Conservation (phyloP, 148 eudicot genomes). For the Fagopyrum tataricum region DNA sequence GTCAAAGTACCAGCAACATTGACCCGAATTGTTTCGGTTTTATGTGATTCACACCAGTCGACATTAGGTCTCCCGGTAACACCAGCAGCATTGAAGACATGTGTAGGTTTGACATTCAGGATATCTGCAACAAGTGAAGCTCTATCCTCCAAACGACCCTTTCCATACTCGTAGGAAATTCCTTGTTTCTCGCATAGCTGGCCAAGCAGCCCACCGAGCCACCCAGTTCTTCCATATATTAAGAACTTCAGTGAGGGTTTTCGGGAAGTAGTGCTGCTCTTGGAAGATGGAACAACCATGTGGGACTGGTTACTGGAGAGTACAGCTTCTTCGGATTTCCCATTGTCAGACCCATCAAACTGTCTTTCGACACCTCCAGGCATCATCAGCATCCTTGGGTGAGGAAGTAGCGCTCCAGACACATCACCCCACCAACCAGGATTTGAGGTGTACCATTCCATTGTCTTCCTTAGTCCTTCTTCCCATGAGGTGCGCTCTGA, state of each 20-base stretch:
- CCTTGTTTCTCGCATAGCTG: conserved; percentile 53
- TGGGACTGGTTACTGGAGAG: conserved; percentile 17
- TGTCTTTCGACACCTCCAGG: conserved; percentile 36
- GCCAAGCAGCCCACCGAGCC: conserved; percentile 60
- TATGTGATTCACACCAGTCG: conserved; percentile 68
- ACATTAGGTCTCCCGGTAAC: conserved; percentile 70
- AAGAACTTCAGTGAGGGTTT: conserved; percentile 40
- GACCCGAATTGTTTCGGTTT: conserved; percentile 55
- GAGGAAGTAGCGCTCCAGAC: conserved; percentile 44
- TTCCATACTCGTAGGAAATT: conserved; percentile 43
- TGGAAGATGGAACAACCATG: conserved; percentile 26
- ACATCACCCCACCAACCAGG: conserved; percentile 73
- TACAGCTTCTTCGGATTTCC: conserved; percentile 13
- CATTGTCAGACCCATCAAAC: conserved; percentile 28
- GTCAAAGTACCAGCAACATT: conserved; percentile 56
- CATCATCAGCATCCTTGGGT: conserved; percentile 51
- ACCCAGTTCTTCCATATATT: conserved; percentile 56
- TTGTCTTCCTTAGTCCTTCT: conserved; percentile 56
- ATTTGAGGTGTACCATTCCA: conserved; percentile 53
- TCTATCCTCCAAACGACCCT: conserved; percentile 51
- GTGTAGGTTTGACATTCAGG: conserved; percentile 42
- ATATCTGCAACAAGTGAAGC: conserved; percentile 38
- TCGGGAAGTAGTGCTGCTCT: conserved; percentile 21
- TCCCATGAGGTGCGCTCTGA: conserved; percentile 55
- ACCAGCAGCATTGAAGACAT: conserved; percentile 67